Conservation (phyloP, 2,329 filamentous ascomycete genomes). For the Neoscytalidium dimidiatum region DNA sequence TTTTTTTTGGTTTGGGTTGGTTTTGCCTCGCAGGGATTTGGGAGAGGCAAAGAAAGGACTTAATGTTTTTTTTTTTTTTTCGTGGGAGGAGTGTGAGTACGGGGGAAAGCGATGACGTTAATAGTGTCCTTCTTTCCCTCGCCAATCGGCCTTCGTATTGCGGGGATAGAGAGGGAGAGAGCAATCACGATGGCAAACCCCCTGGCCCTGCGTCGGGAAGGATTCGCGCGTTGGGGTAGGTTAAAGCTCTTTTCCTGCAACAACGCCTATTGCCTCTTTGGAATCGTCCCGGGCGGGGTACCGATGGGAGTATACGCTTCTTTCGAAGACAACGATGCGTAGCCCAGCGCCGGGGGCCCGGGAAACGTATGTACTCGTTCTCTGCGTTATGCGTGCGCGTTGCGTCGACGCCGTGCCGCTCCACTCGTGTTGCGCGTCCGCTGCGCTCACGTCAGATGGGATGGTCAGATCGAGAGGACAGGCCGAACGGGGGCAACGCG, state of each 20-base stretch:
- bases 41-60: no score
- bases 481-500: not conserved
- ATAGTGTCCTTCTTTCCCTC: no score
- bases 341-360: not conserved
- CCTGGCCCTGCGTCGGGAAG: not conserved
- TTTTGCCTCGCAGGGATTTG: no score
- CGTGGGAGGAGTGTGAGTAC: no score
- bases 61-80: no score
- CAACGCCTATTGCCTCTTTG: not conserved
- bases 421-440: not conserved
- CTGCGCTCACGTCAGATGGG: slow-evolving; percentile 1
- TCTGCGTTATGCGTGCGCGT: not conserved
- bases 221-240: not conserved
- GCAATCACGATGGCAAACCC: not conserved
- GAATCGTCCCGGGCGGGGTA: not conserved
- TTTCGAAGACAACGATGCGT: not conserved
- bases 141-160: no score
- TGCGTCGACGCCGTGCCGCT: not conserved
- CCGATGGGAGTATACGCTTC: not conserved
- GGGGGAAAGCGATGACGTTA: no score
- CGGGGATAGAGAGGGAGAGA: not conserved
- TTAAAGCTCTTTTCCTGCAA: no score
- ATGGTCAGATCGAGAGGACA: not conserved
- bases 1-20: no score
- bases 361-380: not conserved